Evolutionary conservation across 495 filamentous ascomycete species (phyloP), one percentile per base, ranked within the genome.

Genomic region (Hypoxylon rickii): DNA sequence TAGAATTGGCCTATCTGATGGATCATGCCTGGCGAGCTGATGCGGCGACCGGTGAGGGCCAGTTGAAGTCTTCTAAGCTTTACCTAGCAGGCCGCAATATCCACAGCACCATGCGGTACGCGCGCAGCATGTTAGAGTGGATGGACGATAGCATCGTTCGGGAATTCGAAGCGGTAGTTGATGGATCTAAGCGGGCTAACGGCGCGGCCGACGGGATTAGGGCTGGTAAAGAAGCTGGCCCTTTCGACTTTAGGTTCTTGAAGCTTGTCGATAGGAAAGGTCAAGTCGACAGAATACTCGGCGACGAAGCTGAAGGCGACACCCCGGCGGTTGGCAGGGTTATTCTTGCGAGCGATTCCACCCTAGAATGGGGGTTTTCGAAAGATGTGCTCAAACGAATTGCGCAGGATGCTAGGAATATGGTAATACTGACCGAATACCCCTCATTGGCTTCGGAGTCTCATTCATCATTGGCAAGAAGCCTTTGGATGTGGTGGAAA

Each of bases 51-150:
- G 82, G 85, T 51, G 86, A 83, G 20, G 82, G 85, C 10, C 78
- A 83, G 4, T 80, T 96, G 21, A 84, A 83, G 61, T 76, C 77
- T 2, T 80, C 89, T 0, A 87, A 85, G 47, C 72, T 96, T 0
- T 97, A 92, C 67, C 72, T 99, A 29, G 93, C 89, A 0, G 90
- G 89, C 15, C 86, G 83, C 40, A 92, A 86, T 55, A 85, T 88
- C 44, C 81, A 84, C 44, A 89, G 88, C 18, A 93, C 90, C 1
- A 90, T 96, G 86, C 77, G 87, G 49, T 86, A 96, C 47, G 89
- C 92, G 12, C 81, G 91, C 55, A 97, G 93, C 68, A 96, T 97
- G 91, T 73, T 97, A 46, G 94, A 99, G 69, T 99, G 94, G 94
- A 97, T 97, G 91, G 92, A 97, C 64, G 92, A 96, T 61, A 86